Percentiles rank a stretch among this genome's conserved stretches.
These are phyloP conservation scores for Mycena galericulata DNA, from an alignment of 768 basidiomycete species.

Conservation along the genomic window DNA sequence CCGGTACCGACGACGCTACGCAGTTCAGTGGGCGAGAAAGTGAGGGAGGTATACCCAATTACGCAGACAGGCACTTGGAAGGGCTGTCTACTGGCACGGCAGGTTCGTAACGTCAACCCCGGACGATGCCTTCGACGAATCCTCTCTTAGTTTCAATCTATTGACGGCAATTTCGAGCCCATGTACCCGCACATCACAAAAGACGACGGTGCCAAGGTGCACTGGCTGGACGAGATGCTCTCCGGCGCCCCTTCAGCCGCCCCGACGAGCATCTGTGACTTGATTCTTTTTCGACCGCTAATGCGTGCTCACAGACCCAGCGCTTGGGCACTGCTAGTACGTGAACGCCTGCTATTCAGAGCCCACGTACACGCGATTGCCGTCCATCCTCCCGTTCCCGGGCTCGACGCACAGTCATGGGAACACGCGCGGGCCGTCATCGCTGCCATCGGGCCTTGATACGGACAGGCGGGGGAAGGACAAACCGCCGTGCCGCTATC, in stretches of 20 bases:
- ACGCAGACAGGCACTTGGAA: slow-evolving; percentile 83
- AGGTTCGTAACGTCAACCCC: slow-evolving; percentile 60
- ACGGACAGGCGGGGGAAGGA: slow-evolving; percentile 94
- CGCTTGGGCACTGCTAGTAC: slow-evolving; percentile 96
- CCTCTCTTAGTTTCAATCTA: slow-evolving; percentile 67
- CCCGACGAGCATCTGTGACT: slow-evolving; percentile 64
- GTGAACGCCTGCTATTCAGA: slow-evolving; percentile 98
- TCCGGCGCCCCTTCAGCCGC: slow-evolving; percentile 34
- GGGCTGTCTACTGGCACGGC: slow-evolving; percentile 83
- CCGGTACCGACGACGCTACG: slow-evolving; percentile 65
- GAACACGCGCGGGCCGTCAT: slow-evolving; percentile 69
- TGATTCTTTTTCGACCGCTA: slow-evolving; percentile 91
- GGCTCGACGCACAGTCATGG: slow-evolving; percentile 54
- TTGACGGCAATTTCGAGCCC: slow-evolving; percentile 79
- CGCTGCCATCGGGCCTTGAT: slow-evolving; percentile 86
- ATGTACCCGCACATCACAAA: slow-evolving; percentile 91
- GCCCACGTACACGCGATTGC: slow-evolving; percentile 88
- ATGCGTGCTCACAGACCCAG: slow-evolving; percentile 90
- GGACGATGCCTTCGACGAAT: slow-evolving; percentile 4
- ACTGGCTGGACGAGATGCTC: slow-evolving; percentile 45
- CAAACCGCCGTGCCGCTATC: slow-evolving; percentile 88
- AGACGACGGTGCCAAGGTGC: slow-evolving; percentile 81
- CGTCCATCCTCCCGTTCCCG: slow-evolving; percentile 84
- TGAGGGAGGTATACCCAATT: slow-evolving; percentile 82
- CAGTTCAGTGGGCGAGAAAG: slow-evolving; percentile 70